A percentile compares a stretch with the other conserved stretches of the same genome.
Evolutionary conservation across 2,329 filamentous ascomycete genomes (phyloP).

Genomic region (Coniochaeta prunicola): DNA sequence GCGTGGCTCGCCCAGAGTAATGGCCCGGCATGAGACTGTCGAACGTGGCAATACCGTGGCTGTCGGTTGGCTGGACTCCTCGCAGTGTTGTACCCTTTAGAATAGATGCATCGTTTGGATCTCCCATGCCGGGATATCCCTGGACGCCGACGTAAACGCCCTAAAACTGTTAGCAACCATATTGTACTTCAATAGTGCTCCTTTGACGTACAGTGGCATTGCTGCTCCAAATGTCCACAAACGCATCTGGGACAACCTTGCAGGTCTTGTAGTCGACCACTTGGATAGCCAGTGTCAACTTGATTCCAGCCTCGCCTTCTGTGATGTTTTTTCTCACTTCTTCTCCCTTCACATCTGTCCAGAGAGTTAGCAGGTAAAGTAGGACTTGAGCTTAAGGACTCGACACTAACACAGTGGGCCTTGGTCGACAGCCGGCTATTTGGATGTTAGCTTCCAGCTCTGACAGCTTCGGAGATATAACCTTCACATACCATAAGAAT

Average conservation of each 20-base stretch:
- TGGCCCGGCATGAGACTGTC: constrained; percentile 36
- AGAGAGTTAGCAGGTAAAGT: background rate
- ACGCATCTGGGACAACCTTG: constrained; percentile 37
- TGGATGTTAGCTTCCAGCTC: background rate
- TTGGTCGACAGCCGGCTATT: constrained; percentile 33
- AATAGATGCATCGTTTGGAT: constrained; percentile 29
- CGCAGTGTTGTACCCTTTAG: constrained; percentile 33
- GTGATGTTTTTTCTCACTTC: constrained; percentile 39
- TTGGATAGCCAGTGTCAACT: constrained; percentile 42
- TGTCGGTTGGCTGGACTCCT: constrained; percentile 30
- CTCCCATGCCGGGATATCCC: constrained; percentile 26
- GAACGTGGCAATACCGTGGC: constrained; percentile 30
- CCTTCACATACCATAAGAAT: constrained; percentile 24
- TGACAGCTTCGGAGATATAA: background rate
- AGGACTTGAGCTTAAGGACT: background rate
- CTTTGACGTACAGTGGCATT: constrained; percentile 29
- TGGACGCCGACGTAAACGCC: constrained; percentile 26
- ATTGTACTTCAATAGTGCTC: constrained; percentile 27
- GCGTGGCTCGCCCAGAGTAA: constrained; percentile 36
- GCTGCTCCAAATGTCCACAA: constrained; percentile 45
- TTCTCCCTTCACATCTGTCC: constrained; percentile 39
- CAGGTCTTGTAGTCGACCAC: constrained; percentile 48
- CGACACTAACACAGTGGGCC: constrained; percentile 34
- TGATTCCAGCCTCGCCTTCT: constrained; percentile 39
- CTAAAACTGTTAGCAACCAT: background rate